These are phyloP conservation scores for Pythium vanterpoolii DNA, from an alignment of 352 stramenopile genomes.

Conservation along the genomic window DNA sequence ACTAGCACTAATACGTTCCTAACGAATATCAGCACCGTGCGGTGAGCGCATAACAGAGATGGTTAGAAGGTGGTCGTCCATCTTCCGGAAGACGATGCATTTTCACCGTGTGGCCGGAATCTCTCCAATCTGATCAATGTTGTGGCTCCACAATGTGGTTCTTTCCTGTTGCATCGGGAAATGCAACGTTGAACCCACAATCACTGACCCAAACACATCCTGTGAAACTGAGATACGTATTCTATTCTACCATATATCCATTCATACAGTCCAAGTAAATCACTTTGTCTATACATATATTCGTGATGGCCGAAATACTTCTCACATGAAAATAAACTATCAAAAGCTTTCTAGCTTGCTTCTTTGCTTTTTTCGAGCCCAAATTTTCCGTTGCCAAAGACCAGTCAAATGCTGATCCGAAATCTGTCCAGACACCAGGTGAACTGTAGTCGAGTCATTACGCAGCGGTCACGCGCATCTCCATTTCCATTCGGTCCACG, in stretches of 20 bases:
- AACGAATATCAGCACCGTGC: too few species aligned
- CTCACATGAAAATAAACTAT: background rate
- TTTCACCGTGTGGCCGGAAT: too few species aligned
- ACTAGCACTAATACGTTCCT: background rate
- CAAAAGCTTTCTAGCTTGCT: background rate
- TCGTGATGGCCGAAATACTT: background rate
- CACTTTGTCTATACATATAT: background rate
- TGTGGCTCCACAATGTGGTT: background rate
- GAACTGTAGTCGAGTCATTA: background rate
- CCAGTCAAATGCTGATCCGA: background rate
- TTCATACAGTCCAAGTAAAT: background rate
- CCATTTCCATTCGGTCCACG: background rate
- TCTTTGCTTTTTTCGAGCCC: background rate
- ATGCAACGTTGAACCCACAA: slow-evolving; percentile 8
- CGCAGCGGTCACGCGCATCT: background rate
- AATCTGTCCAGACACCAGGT: background rate
- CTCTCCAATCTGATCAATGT: background rate
- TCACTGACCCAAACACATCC: slow-evolving; percentile 2
- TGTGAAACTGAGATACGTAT: background rate
- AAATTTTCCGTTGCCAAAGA: background rate
- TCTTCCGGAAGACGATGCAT: slow-evolving; percentile 7
- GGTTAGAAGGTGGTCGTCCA: background rate
- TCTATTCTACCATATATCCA: background rate
- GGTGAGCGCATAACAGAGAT: too few species aligned
- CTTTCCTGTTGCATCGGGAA: background rate